Evolutionary conservation across 2,329 filamentous ascomycete genomes (phyloP), one percentile per base, ranked within the genome.

Genomic region (Aspergillus aculeatinus): DNA sequence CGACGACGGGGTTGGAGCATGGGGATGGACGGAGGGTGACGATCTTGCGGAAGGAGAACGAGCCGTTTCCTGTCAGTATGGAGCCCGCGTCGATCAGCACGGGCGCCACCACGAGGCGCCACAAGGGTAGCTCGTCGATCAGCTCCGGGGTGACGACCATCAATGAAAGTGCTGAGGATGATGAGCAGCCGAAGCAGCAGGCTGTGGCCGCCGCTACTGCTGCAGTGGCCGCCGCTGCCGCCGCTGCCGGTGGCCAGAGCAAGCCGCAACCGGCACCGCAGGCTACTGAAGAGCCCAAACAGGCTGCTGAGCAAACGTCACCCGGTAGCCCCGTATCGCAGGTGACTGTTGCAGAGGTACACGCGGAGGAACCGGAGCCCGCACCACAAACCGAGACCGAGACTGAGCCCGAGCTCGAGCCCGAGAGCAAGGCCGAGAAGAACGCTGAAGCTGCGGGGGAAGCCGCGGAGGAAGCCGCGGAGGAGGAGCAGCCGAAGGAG

Each of bases 91-190:
- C 77, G 66, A 80, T 78, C 72, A 85, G 75, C 70, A 85, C 73
- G 64, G 85, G 74, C 65, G 86, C 89, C 56, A 96, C 91, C 69
- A 94, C 91, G 5, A 87, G 93, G 71, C 85, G 92, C 64, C 92
- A 96, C 74, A 88, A 91, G 68, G 90, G 91, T 73, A 93, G 88
- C 64, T 89, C 90, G 25, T 94, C 90, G 14, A 89, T 89, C 14
- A 89, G 90, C 52, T 91, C 88, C 56, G 85, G 88, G 4, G 89
- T 96, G 21, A 87, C 88, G 1, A 95, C 91, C 0, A 92, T 96
- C 14, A 83, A 91, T 39, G 92, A 96, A 72, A 87, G 91, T 53
- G 88, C 90, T 58, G 92, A 96, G 68, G 92, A 96, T 61, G 86
- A 89, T 19, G 73, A 77, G 33, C 69, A 71, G 1, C 57, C 63